Evolutionary conservation across 208 protist species (phyloP).

Genomic region (Zelonia costaricensis): DNA sequence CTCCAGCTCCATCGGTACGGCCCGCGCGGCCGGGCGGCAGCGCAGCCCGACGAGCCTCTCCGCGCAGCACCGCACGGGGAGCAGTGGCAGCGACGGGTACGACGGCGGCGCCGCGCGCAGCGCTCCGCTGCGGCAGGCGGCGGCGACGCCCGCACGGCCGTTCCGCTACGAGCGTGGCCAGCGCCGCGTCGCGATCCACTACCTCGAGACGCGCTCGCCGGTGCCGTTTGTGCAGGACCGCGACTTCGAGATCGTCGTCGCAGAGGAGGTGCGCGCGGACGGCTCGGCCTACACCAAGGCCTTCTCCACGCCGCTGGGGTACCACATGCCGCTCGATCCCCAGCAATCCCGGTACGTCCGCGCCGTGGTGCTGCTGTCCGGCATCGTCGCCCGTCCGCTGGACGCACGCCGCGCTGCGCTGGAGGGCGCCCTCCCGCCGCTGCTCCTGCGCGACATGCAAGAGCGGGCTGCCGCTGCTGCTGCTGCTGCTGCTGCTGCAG

Average conservation of each 20-base stretch:
- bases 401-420: neutral
- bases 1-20: constrained; percentile 6
- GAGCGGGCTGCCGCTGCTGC: too few relatives aligned
- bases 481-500: neutral
- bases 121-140: neutral
- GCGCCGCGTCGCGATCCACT: constrained; percentile 67
- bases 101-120: neutral
- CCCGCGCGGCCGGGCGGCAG: neutral
- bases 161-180: constrained; percentile 50
- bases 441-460: constrained; percentile 17
- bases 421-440: constrained; percentile 13
- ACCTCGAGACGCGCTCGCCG: constrained; percentile 63
- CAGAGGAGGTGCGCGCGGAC: constrained; percentile 53
- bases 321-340: constrained; percentile 53
- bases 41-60: constrained; percentile 4
- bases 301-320: constrained; percentile 65
- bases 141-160: neutral
- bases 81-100: neutral
- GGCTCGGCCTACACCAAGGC: constrained; percentile 70
- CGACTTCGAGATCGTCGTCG: constrained; percentile 79
- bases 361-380: constrained; percentile 60
- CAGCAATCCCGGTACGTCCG: constrained; percentile 70
- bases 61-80: constrained; percentile 1
- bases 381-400: constrained; percentile 56
- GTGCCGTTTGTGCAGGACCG: constrained; percentile 66